These are phyloP conservation scores for Solanum neorickii DNA, from an alignment of 257 asterid genomes.

Conservation along the genomic window DNA sequence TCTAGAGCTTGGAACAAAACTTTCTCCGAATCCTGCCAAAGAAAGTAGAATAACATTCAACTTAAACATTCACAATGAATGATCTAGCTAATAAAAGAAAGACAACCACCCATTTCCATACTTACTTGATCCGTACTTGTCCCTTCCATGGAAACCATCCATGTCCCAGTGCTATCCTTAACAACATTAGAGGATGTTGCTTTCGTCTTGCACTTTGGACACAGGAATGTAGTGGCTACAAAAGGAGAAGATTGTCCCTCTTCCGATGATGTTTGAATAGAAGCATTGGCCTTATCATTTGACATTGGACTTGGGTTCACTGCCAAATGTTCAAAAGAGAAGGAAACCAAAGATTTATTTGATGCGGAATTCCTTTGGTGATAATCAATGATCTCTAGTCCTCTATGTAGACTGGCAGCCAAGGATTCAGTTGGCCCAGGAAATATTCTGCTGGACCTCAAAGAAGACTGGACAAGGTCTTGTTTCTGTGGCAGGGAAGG, in stretches of 20 bases:
- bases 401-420: slow-evolving; percentile 89
- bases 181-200: slow-evolving; percentile 20
- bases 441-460: slow-evolving; percentile 69
- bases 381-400: slow-evolving; percentile 70
- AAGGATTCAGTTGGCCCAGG: slow-evolving; percentile 70
- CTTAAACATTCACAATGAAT: neutral
- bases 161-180: slow-evolving; percentile 23
- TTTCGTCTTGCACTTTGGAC: slow-evolving; percentile 47
- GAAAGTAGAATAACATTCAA: neutral
- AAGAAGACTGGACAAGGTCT: slow-evolving; percentile 41
- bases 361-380: slow-evolving; percentile 67
- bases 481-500: slow-evolving; percentile 26
- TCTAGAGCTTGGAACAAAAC: slow-evolving; percentile 20
- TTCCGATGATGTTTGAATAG: slow-evolving; percentile 37
- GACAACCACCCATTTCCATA: neutral
- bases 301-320: slow-evolving; percentile 37
- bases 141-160: slow-evolving; percentile 21
- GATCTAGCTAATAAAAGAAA: neutral
- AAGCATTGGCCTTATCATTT: slow-evolving; percentile 39
- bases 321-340: slow-evolving; percentile 86
- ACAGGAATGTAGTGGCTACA: slow-evolving; percentile 30
- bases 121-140: slow-evolving; percentile 22
- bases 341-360: slow-evolving; percentile 67
- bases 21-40: slow-evolving; percentile 33
- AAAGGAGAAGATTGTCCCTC: slow-evolving; percentile 21